Percentiles rank a stretch among this genome's conserved stretches.
These are phyloP conservation scores for Angophora floribunda DNA, from an alignment of 345 rosid genomes.

Conservation along the genomic window DNA sequence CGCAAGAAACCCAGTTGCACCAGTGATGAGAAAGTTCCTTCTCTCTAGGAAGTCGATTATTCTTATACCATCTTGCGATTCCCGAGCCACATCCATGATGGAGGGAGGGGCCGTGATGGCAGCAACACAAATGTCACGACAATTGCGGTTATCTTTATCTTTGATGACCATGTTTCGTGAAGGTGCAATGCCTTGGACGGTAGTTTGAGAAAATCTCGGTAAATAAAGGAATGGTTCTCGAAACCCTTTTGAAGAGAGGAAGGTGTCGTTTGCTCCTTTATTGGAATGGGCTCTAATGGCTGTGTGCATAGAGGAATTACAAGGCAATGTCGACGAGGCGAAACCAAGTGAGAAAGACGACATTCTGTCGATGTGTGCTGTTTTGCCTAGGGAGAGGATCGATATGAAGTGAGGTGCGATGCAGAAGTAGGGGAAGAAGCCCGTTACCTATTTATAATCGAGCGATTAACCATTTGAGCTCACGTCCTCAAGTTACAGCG, in stretches of 20 bases:
- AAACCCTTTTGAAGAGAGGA: background rate
- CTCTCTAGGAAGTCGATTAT: background rate
- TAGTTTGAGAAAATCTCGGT: background rate
- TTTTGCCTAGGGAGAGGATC: background rate
- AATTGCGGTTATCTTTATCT: background rate
- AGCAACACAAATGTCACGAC: background rate
- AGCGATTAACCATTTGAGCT: background rate
- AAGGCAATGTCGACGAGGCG: background rate
- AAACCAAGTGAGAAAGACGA: background rate
- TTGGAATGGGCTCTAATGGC: background rate
- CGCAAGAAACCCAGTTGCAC: constrained; percentile 1
- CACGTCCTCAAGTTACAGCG: background rate
- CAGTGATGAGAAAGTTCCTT: background rate
- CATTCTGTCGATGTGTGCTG: background rate
- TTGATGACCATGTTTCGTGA: background rate
- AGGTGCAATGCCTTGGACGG: background rate
- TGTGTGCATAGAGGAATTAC: background rate
- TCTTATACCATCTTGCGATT: background rate
- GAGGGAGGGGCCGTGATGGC: background rate
- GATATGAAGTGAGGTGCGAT: background rate
- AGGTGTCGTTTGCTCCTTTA: background rate
- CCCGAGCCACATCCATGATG: background rate
- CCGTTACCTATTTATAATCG: background rate
- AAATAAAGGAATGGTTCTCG: background rate
- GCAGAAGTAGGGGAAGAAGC: background rate